Percentiles rank a stretch among this genome's conserved stretches.
These are phyloP conservation scores for Acephala macrosclerotiorum DNA, from an alignment of 2,329 filamentous ascomycete species.

Conservation along the genomic window DNA sequence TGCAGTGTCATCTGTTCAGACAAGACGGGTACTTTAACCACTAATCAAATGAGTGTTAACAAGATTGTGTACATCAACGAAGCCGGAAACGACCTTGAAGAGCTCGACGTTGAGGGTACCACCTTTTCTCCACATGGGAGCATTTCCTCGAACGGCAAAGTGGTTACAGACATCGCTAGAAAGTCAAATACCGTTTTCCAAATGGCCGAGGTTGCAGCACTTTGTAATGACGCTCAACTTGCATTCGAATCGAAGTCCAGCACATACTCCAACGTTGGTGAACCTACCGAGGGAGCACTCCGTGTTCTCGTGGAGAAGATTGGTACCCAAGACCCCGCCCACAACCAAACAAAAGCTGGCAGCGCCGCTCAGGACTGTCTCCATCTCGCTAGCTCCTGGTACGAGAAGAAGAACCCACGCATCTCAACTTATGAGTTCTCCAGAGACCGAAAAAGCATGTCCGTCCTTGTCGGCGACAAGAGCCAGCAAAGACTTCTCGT, in stretches of 20 bases:
- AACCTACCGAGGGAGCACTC: slow-evolving; percentile 93
- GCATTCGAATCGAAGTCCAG: slow-evolving; percentile 80
- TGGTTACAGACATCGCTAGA: slow-evolving; percentile 71
- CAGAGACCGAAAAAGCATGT: slow-evolving; percentile 98
- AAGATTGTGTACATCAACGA: slow-evolving; percentile 86
- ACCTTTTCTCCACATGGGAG: slow-evolving; percentile 87
- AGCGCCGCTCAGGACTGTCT: slow-evolving; percentile 66
- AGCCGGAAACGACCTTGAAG: slow-evolving; percentile 76
- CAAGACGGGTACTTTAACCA: slow-evolving; percentile 97
- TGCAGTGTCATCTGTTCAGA: slow-evolving; percentile 99
- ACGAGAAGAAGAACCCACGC: slow-evolving; percentile 77
- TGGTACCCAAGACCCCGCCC: slow-evolving; percentile 66
- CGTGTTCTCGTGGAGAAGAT: slow-evolving; percentile 93
- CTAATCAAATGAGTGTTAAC: slow-evolving; percentile 99
- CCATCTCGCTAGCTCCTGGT: slow-evolving; percentile 84
- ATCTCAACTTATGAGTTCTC: slow-evolving; percentile 96
- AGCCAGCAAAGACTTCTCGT: slow-evolving; percentile 83
- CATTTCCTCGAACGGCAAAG: slow-evolving; percentile 73
- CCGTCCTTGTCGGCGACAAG: slow-evolving; percentile 81
- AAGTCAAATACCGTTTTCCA: slow-evolving; percentile 81
- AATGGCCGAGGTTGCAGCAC: slow-evolving; percentile 73
- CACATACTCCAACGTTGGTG: slow-evolving; percentile 83
- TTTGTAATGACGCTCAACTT: slow-evolving; percentile 90
- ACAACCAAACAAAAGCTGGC: slow-evolving; percentile 58
- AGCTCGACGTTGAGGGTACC: slow-evolving; percentile 89